Base-by-base conservation (phyloP, 2,329 filamentous ascomycete species). In the Pseudopithomyces maydicus region DNA sequence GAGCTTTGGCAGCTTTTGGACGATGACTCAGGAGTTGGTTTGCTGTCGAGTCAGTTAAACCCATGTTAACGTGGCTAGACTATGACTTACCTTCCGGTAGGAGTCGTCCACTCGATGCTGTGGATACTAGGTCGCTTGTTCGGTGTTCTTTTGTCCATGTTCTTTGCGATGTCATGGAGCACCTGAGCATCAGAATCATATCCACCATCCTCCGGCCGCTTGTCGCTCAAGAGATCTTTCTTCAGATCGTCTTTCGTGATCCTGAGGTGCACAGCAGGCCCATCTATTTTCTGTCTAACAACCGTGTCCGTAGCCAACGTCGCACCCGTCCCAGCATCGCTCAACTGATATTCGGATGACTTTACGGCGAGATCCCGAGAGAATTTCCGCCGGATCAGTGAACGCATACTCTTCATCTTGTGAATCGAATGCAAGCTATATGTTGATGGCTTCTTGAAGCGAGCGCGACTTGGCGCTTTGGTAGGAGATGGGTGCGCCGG, bases 131-230 rank as follows among this genome's bases (percentile, higher is more conserved):
- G 62, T 36, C 73, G 62, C 57, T 74, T 75, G n/a, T 51, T 63
- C 0, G 69, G 64, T 12, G 65, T 58, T 47, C 62, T 71, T 56
- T 67, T 75, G 2, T 64, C 69, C 2, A 73, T 57, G 38, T 71
- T 67, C 38, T 51, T 69, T 6, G 67, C 71, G 32, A 74, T 60
- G 35, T 74, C 71, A 44, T 71, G 67, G 14, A 78, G 55, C 22
- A 71, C 60, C 53, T 70, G 55, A 29, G 75, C 75, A 62, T 78
- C 76, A 12, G 68, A 64, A 54, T 78, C 75, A 41, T 76, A 78
- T 12, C 72, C 73, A 7, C 73, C 73, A 44, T 75, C 66, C 23
- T 67, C 63, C 6, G 70, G 65, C 47, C 61, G 65, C 58, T 70
- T 72, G 55, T 72, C 64, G 43, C 67, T 72, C 3, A 75, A 57